Evolutionary conservation across 257 asterid genomes (phyloP).

Genomic region (Solanum etuberosum): DNA sequence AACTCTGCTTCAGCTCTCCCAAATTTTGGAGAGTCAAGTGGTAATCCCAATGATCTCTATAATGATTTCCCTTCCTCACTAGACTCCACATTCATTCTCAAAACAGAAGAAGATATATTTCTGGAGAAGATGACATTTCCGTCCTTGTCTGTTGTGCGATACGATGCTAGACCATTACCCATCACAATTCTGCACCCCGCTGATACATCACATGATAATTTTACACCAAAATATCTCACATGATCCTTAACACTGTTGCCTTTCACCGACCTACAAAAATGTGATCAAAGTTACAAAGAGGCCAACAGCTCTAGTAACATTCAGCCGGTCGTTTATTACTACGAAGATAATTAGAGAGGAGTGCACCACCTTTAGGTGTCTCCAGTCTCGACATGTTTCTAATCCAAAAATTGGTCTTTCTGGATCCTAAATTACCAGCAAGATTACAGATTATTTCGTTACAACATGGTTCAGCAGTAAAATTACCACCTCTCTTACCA

Average conservation of each 20-base stretch:
- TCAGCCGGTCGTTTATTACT: not conserved
- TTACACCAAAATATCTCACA: conserved; percentile 55
- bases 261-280: conserved; percentile 59
- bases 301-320: not conserved
- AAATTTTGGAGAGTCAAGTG: not conserved
- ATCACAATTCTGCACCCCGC: conserved; percentile 55
- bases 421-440: not conserved
- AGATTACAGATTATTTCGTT: not conserved
- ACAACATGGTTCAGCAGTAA: not conserved
- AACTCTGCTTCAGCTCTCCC: not conserved
- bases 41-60: conserved; percentile 1
- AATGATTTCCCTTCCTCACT: not conserved
- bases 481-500: not conserved
- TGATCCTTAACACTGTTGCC: conserved; percentile 91
- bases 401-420: not conserved
- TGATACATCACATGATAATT: conserved; percentile 55
- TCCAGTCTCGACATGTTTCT: not conserved
- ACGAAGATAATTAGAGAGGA: not conserved
- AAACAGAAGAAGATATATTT: conserved; percentile 21
- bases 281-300: not conserved
- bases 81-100: conserved; percentile 23
- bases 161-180: conserved; percentile 39
- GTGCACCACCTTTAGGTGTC: not conserved
- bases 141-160: conserved; percentile 30
- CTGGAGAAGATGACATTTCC: conserved; percentile 57